Evolutionary conservation across 2,329 filamentous ascomycete genomes (phyloP).

Genomic region (Calonectria henricotiae): DNA sequence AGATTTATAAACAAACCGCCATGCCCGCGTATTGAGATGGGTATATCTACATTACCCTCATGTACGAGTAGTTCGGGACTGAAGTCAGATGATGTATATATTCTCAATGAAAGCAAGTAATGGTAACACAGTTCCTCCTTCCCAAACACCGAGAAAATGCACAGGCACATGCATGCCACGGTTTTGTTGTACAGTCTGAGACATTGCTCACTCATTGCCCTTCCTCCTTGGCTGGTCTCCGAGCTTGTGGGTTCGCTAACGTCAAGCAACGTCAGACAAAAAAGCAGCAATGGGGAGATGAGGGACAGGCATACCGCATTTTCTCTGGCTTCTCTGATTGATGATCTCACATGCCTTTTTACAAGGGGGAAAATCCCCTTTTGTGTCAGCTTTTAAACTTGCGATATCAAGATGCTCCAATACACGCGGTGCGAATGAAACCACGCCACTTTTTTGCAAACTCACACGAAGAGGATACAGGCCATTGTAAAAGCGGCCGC

Average conservation of each 20-base stretch:
- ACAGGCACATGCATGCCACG: constrained; percentile 4
- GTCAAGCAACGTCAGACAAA: constrained; percentile 3
- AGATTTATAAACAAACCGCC: neutral
- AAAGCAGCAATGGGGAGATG: constrained; percentile 27
- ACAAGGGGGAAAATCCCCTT: neutral
- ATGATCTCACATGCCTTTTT: constrained; percentile 61
- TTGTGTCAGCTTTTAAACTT: constrained; percentile 11
- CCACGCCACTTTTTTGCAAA: constrained; percentile 43
- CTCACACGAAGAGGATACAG: constrained; percentile 66
- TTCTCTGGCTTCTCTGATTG: constrained; percentile 60
- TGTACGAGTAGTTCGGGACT: neutral
- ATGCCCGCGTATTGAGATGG: neutral
- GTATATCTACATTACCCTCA: neutral
- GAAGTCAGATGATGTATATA: neutral
- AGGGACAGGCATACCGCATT: constrained; percentile 47
- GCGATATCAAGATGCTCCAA: neutral
- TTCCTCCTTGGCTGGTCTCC: constrained; percentile 27
- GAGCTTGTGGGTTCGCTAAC: constrained; percentile 35
- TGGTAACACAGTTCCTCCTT: neutral
- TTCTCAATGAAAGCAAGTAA: neutral
- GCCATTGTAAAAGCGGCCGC: constrained; percentile 72
- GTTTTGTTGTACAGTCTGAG: neutral
- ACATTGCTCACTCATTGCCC: constrained; percentile 4
- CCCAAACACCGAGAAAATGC: neutral
- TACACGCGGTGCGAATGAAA: constrained; percentile 6